A percentile compares a stretch with the other conserved stretches of the same genome.
Evolutionary conservation across 2,329 filamentous ascomycete genomes (phyloP).

Genomic region (Colletotrichum tropicale): DNA sequence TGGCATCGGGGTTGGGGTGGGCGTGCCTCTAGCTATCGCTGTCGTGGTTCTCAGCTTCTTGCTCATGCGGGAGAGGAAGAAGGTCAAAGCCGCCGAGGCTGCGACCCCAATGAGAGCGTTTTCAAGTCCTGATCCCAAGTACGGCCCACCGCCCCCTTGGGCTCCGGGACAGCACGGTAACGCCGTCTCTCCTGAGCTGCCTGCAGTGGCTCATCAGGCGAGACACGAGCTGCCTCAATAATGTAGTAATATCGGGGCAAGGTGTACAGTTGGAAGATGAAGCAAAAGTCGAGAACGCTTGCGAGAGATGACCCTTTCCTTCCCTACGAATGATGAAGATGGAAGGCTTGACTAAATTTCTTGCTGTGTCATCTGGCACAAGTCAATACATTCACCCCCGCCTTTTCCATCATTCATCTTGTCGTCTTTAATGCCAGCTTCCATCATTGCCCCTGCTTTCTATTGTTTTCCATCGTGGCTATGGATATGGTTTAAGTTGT

Average conservation of each 20-base stretch:
- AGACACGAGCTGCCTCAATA: neutral
- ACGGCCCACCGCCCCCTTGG: neutral
- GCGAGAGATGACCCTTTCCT: neutral
- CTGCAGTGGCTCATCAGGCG: neutral
- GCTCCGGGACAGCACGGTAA: neutral
- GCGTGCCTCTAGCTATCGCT: neutral
- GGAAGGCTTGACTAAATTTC: rapidly evolving
- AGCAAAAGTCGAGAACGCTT: neutral
- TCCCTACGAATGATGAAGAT: rapidly evolving
- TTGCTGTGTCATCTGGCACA: neutral
- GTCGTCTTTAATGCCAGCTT: rapidly evolving
- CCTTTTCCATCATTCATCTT: neutral
- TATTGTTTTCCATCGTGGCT: rapidly evolving
- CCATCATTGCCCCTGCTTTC: rapidly evolving
- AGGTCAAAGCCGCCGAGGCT: neutral
- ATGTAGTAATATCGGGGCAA: rapidly evolving
- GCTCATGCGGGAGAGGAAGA: slow-evolving; percentile 7
- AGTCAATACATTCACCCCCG: rapidly evolving
- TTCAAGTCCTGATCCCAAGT: neutral
- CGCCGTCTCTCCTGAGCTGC: neutral
- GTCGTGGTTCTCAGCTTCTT: neutral
- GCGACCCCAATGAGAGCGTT: neutral
- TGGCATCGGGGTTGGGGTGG: slow-evolving; percentile 7
- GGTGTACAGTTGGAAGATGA: rapidly evolving
- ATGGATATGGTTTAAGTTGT: rapidly evolving